These are phyloP conservation scores for Bruguiera hainesii DNA, from an alignment of 441 rosid genomes.

Conservation along the genomic window DNA sequence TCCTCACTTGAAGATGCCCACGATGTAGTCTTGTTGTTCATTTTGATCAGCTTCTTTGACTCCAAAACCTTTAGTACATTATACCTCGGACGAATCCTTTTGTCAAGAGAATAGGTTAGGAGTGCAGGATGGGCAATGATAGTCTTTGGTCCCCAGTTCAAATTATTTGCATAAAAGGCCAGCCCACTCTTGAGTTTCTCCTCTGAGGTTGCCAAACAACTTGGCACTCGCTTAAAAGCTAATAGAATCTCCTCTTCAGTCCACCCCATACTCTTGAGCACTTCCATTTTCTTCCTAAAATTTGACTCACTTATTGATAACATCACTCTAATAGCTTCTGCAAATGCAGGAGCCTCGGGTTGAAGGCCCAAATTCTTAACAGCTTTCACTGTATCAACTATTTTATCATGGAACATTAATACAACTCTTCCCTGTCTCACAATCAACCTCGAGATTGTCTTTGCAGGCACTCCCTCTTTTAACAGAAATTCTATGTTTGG, in stretches of 20 bases:
- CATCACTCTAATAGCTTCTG: not conserved
- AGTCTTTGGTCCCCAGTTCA: constrained; percentile 3
- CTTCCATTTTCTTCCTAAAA: not conserved
- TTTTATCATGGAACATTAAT: not conserved
- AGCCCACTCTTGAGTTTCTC: constrained; percentile 9
- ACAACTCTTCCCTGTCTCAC: not conserved
- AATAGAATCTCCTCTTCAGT: constrained; percentile 14
- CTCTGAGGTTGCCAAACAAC: constrained; percentile 10
- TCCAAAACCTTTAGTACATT: constrained; percentile 16
- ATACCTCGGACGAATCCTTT: constrained; percentile 22
- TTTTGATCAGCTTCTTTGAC: constrained; percentile 19
- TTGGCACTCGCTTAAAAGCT: constrained; percentile 6
- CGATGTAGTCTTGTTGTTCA: not conserved
- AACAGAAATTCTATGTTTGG: constrained; percentile 5
- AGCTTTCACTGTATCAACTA: not conserved
- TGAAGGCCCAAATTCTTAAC: not conserved
- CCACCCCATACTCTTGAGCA: constrained; percentile 20
- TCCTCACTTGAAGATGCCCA: not conserved
- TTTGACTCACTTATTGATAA: not conserved
- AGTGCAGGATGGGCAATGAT: constrained; percentile 8
- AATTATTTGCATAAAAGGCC: constrained; percentile 18
- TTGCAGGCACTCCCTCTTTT: not conserved
- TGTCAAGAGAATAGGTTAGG: constrained; percentile 11
- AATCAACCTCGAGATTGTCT: not conserved
- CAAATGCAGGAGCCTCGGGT: not conserved